phyloP scores from a whole-genome alignment of 2,329 filamentous ascomycete species.

The Stemphylium beticola region DNA sequence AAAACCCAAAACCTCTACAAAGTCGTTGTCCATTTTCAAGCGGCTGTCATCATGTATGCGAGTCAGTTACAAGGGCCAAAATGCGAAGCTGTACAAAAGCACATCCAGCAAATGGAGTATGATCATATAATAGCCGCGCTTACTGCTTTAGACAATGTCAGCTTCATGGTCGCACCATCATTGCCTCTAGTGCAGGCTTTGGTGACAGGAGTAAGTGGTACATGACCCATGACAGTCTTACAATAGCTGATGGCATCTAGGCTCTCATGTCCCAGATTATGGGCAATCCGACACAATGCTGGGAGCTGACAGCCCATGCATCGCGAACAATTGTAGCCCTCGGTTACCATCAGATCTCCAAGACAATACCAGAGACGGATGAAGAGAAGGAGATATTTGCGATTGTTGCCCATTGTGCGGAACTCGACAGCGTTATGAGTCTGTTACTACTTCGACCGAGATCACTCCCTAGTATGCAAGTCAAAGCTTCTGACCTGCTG shows the following conservation, averaged over 20 bases:
- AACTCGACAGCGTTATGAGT: conserved; percentile 42
- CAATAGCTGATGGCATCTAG: conserved; percentile 12
- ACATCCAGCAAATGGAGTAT: conserved; percentile 36
- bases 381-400: conserved; percentile 35
- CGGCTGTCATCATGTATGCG: conserved; percentile 32
- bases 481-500: conserved; percentile 34
- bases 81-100: conserved; percentile 29
- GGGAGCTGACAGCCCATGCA: conserved; percentile 41
- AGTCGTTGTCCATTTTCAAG: conserved; percentile 42
- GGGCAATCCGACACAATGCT: conserved; percentile 42
- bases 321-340: conserved; percentile 41
- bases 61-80: conserved; percentile 33
- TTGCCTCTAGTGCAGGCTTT: conserved; percentile 39
- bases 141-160: conserved; percentile 38
- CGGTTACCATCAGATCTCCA: conserved; percentile 35
- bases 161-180: conserved; percentile 35
- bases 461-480: conserved; percentile 34
- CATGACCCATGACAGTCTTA: background rate
- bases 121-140: conserved; percentile 38
- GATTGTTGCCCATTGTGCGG: conserved; percentile 38
- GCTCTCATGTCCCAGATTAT: conserved; percentile 43
- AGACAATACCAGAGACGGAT: conserved; percentile 24
- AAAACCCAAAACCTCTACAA: conserved; percentile 39
- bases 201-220: conserved; percentile 36
- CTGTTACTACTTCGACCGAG: conserved; percentile 38